These are phyloP conservation scores for Melaleuca alternifolia DNA, from an alignment of 345 rosid species.

Conservation along the genomic window DNA sequence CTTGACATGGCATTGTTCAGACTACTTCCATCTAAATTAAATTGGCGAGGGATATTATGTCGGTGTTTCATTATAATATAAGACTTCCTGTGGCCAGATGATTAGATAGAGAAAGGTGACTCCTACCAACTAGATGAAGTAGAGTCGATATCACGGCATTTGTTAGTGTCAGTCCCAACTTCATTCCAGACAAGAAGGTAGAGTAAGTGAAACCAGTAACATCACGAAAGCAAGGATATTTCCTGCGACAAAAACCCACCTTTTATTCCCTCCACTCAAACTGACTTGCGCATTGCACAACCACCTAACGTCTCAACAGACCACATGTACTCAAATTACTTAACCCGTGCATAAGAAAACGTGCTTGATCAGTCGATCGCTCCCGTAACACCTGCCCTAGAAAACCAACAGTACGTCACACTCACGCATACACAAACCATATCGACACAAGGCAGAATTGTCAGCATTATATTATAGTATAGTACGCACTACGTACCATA, in stretches of 20 bases:
- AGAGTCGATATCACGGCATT: neutral
- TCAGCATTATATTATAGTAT: too few relatives aligned
- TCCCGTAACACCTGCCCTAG: neutral
- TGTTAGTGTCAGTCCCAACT: neutral
- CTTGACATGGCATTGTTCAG: neutral
- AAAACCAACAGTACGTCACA: neutral
- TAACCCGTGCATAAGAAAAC: neutral
- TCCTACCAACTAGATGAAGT: neutral
- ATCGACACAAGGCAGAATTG: neutral
- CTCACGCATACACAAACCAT: neutral
- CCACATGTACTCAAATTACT: neutral
- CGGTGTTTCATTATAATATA: neutral
- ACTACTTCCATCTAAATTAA: neutral
- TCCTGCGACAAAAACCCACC: neutral
- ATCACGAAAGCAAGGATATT: neutral
- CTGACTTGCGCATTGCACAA: neutral
- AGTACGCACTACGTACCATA: constrained; percentile 12
- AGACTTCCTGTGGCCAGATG: neutral
- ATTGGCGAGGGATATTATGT: neutral
- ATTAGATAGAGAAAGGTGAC: neutral
- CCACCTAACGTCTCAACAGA: neutral
- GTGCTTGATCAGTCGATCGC: neutral
- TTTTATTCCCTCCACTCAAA: neutral
- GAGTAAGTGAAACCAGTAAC: neutral
- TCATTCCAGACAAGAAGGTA: neutral